Conservation (phyloP, 1,139 yeast genomes). For the Hansenula lynferdii region DNA sequence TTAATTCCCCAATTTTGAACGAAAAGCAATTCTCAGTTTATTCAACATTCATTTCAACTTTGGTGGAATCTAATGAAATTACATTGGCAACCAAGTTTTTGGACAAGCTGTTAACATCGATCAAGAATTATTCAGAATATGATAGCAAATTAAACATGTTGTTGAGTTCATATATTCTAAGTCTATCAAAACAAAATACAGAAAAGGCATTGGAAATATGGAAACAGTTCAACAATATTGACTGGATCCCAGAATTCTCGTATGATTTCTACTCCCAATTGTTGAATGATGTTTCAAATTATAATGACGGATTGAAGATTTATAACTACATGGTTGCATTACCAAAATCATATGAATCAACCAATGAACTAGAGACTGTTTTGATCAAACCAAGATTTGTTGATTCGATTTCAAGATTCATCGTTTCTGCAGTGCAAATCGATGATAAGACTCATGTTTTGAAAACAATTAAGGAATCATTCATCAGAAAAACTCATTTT, state of each 20-base stretch:
- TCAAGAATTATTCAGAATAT: conserved; percentile 26
- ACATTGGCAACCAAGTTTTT: conserved; percentile 50
- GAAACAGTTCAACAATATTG: conserved; percentile 28
- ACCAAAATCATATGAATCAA: conserved; percentile 9
- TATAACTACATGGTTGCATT: conserved; percentile 32
- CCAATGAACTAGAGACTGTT: conserved; percentile 5
- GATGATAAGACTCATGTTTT: conserved; percentile 28
- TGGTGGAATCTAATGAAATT: conserved; percentile 44
- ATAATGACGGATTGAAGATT: conserved; percentile 21
- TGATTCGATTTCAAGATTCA: conserved; percentile 16
- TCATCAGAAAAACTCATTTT: conserved; percentile 28
- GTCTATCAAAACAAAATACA: conserved; percentile 28
- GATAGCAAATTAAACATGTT: conserved; percentile 25
- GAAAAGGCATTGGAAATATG: conserved; percentile 28
- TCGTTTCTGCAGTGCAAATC: conserved; percentile 26
- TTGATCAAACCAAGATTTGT: conserved; percentile 14
- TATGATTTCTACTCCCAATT: conserved; percentile 31
- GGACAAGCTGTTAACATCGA: conserved; percentile 35
- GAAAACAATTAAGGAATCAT: conserved; percentile 33
- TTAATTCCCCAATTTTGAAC: conserved; percentile 12
- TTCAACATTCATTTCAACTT: conserved; percentile 43
- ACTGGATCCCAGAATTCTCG: conserved; percentile 35
- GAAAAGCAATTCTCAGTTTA: conserved; percentile 44
- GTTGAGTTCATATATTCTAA: conserved; percentile 27
- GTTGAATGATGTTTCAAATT: conserved; percentile 27